Conservation (phyloP, 352 stramenopile species). For the Phytophthora sansomeana region DNA sequence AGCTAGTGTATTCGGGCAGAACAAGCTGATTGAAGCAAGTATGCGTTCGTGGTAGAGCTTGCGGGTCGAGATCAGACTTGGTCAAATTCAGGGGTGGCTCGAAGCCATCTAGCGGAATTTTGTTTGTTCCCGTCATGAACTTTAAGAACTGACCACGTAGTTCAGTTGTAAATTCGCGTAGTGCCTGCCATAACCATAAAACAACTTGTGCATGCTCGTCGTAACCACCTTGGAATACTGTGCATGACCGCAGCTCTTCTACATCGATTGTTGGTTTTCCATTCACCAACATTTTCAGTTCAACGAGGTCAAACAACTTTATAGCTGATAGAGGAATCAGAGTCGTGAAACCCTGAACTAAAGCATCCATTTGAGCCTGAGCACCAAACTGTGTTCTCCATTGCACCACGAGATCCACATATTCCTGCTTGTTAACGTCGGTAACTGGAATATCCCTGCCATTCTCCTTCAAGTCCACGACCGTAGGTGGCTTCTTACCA, state of each 20-base stretch:
- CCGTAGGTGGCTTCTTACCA: conserved; percentile 20
- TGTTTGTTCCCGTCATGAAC: conserved; percentile 88
- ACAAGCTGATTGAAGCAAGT: conserved; percentile 93
- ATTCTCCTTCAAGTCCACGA: conserved; percentile 73
- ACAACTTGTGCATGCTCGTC: conserved; percentile 77
- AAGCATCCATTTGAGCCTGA: conserved; percentile 63
- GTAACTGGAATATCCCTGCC: conserved; percentile 71
- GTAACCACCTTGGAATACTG: conserved; percentile 87
- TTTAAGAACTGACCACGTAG: conserved; percentile 76
- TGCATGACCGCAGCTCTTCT: conserved; percentile 83
- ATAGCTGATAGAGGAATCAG: conserved; percentile 59
- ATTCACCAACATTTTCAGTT: conserved; percentile 59
- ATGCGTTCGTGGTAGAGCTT: conserved; percentile 76
- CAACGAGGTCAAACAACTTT: conserved; percentile 54
- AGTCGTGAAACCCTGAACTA: conserved; percentile 57
- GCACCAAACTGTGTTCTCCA: conserved; percentile 69
- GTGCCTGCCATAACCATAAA: conserved; percentile 87
- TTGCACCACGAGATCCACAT: conserved; percentile 69
- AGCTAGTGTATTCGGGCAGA: conserved; percentile 79
- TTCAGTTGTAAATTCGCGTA: conserved; percentile 71
- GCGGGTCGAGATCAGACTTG: conserved; percentile 73
- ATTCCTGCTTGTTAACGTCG: conserved; percentile 81
- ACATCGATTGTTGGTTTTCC: conserved; percentile 80
- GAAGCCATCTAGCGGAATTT: conserved; percentile 87
- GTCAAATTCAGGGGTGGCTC: conserved; percentile 89